A percentile compares a stretch with the other conserved stretches of the same genome.
Evolutionary conservation across 1,139 yeast species (phyloP).

Genomic region (Zhuliangozyma blackwelliae): DNA sequence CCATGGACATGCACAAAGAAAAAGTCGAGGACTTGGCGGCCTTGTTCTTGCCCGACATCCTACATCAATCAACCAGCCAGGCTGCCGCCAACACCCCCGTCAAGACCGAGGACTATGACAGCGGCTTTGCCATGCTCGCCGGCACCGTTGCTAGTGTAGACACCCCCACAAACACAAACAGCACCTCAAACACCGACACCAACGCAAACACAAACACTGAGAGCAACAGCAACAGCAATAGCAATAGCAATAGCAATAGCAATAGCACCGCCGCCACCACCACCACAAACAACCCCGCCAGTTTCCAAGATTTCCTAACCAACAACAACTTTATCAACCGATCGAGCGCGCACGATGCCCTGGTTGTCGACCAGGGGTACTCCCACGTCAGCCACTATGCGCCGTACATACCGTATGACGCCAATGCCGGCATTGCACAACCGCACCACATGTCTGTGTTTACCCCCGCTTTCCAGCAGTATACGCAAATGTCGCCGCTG

Average conservation of each 20-base stretch:
- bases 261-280: not conserved
- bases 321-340: slow-evolving; percentile 20
- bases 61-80: slow-evolving; percentile 16
- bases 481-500: not conserved
- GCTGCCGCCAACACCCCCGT: slow-evolving; percentile 7
- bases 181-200: not conserved
- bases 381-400: slow-evolving; percentile 11
- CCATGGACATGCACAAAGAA: slow-evolving; percentile 15
- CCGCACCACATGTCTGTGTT: slow-evolving; percentile 3
- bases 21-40: slow-evolving; percentile 41
- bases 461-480: slow-evolving; percentile 1
- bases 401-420: slow-evolving; percentile 9
- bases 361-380: slow-evolving; percentile 4
- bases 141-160: slow-evolving; percentile 3
- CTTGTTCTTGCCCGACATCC: slow-evolving; percentile 40
- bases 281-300: slow-evolving; percentile 5
- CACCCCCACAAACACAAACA: no score
- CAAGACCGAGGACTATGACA: slow-evolving; percentile 20
- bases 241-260: not conserved
- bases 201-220: not conserved
- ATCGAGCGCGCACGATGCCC: slow-evolving; percentile 1
- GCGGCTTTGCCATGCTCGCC: slow-evolving; percentile 3
- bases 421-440: slow-evolving; percentile 4
- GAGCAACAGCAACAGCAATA: not conserved
- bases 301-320: slow-evolving; percentile 19